These are phyloP conservation scores for Tremella fuciformis DNA, from an alignment of 768 basidiomycete species.

Conservation along the genomic window DNA sequence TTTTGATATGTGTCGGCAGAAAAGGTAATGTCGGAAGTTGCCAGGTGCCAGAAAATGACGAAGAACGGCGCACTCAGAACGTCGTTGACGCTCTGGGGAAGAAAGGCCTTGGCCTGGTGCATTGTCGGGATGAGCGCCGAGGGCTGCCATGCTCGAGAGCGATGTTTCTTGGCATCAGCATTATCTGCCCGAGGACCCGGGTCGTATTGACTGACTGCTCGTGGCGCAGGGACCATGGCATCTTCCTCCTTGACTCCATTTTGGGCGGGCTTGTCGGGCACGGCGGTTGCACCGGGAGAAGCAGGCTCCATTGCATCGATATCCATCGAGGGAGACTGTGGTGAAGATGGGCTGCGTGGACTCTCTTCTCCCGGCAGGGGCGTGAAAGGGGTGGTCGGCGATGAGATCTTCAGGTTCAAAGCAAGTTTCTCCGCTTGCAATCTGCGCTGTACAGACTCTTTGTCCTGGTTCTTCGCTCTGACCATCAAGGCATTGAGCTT, in stretches of 20 bases:
- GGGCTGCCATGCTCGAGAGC: slow-evolving; percentile 59
- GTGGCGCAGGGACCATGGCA: too few species aligned
- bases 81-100: slow-evolving; percentile 65
- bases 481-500: slow-evolving; percentile 40
- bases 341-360: too few species aligned
- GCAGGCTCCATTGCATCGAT: too few species aligned
- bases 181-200: background rate
- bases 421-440: slow-evolving; percentile 22
- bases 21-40: slow-evolving; percentile 80
- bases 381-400: slow-evolving; percentile 14
- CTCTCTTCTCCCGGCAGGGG: background rate
- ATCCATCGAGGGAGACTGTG: too few species aligned
- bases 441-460: slow-evolving; percentile 25
- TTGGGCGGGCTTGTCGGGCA: background rate
- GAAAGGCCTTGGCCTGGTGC: slow-evolving; percentile 68
- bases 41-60: slow-evolving; percentile 93
- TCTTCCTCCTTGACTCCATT: slow-evolving; percentile 4
- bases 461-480: slow-evolving; percentile 17
- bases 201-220: slow-evolving; percentile 7
- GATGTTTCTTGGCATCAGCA: background rate
- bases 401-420: slow-evolving; percentile 11
- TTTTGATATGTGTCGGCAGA: slow-evolving; percentile 76
- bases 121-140: slow-evolving; percentile 70
- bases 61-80: slow-evolving; percentile 78
- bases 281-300: too few species aligned